Percentiles rank a stretch among this genome's conserved stretches.
These are phyloP conservation scores for Diaporthe velutina DNA, from an alignment of 2,329 filamentous ascomycete genomes.

Conservation along the genomic window DNA sequence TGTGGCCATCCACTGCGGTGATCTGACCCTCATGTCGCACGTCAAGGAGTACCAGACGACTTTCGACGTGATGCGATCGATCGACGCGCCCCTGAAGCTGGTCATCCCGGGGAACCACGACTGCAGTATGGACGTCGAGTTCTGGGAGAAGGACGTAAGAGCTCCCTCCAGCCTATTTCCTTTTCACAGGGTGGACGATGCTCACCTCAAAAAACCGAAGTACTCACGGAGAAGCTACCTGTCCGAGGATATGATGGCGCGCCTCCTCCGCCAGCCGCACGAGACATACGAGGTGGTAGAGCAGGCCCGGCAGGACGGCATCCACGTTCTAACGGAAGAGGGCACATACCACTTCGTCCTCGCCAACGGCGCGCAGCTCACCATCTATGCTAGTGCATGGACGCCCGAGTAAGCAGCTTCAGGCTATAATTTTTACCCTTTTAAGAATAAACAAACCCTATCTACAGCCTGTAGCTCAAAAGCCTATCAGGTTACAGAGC, in stretches of 20 bases:
- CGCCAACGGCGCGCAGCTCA: constrained; percentile 32
- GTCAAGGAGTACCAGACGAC: constrained; percentile 30
- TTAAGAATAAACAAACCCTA: too few species aligned
- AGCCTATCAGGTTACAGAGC: too few species aligned
- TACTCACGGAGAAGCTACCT: constrained; percentile 8
- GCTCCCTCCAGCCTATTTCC: too few species aligned
- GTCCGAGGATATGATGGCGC: neutral
- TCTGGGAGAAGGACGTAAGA: constrained; percentile 29
- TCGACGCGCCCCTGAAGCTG: constrained; percentile 37
- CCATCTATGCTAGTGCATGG: constrained; percentile 37
- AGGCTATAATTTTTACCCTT: too few species aligned
- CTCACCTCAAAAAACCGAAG: neutral
- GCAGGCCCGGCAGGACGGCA: constrained; percentile 28
- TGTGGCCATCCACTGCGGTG: constrained; percentile 37
- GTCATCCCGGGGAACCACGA: constrained; percentile 39
- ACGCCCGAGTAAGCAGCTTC: too few species aligned
- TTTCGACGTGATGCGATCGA: constrained; percentile 34
- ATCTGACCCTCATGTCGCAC: constrained; percentile 23
- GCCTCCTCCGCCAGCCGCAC: constrained; percentile 50
- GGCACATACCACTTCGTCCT: constrained; percentile 37
- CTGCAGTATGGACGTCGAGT: constrained; percentile 19
- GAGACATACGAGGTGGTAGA: constrained; percentile 48
- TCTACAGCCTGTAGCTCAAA: too few species aligned
- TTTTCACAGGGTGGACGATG: too few species aligned
- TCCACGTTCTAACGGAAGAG: constrained; percentile 29